Evolutionary conservation across 1,284 basidiomycete species (phyloP), one percentile per base, ranked within the genome.

Genomic region (Fereydounia khargensis): DNA sequence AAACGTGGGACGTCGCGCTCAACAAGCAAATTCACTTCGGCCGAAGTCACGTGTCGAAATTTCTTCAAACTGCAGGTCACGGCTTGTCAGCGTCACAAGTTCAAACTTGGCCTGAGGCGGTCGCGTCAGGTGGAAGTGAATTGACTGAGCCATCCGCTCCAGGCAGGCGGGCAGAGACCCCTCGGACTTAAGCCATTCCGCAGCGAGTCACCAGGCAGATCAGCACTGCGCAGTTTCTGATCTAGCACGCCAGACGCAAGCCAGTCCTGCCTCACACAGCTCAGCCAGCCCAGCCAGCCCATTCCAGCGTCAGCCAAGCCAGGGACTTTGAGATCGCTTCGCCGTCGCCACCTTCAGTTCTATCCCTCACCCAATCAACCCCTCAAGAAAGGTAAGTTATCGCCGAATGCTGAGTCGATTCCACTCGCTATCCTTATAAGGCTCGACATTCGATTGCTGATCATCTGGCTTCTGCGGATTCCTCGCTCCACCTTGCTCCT

Each of bases 311-410:
- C 35, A 34, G 36, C 25, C 20, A 25, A 19, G 35, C 28, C 23
- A 25, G 16, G 33, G 25, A 13, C 25, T 23, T 42, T 25, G n/a
- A 35, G 28, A 34, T 41, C 34, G 22, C 32, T 39, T 35, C n/a
- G 44, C 34, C 27, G 38, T 40, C 24, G 49, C 21, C 22, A 25
- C 27, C n/a, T 39, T 36, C 6, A 17, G 23, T 33, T 50, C 55
- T 41, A 35, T 35, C 46, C 56, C 50, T 53, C 56, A 53, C 50
- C 47, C 39, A 59, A 59, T 53, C 56, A 49, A 35, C 55, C 55
- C 56, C 39, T 54, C 56, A 59, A 53, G 56, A 59, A 53, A 54
- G 56, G 56, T 59, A 59, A 59, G 56, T 59, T 53, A 47, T 52
- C 41, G 41, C 45, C 42, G 44, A 25, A 41, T 25, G 19, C 11